These are phyloP conservation scores for Sordaria brevicollis DNA, from an alignment of 495 filamentous ascomycete species.

Conservation along the genomic window DNA sequence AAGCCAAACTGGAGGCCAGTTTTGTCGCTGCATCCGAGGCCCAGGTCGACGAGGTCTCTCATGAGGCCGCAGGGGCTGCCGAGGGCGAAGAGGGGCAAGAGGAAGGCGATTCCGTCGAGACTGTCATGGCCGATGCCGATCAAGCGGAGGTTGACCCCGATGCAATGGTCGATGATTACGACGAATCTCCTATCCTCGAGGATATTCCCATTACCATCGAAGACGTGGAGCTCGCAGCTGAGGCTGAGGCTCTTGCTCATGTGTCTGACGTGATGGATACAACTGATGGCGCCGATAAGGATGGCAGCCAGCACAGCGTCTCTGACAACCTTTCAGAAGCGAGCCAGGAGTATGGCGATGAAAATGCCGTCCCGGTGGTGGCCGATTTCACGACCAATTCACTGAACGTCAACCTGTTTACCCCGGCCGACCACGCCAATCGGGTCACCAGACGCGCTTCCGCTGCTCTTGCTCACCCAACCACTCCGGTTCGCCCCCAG, in stretches of 20 bases:
- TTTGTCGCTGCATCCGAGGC: not conserved
- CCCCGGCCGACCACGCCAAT: not conserved
- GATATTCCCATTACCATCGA: constrained; percentile 31
- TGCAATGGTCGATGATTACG: constrained; percentile 2
- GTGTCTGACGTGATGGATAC: not conserved
- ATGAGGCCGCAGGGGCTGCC: constrained; percentile 20
- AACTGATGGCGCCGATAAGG: not conserved
- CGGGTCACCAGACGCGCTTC: not conserved
- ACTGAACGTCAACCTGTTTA: not conserved
- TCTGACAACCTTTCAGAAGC: constrained; percentile 43
- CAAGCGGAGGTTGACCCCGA: not conserved
- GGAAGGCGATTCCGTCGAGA: not conserved
- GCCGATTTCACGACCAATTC: not conserved
- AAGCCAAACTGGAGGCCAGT: not conserved
- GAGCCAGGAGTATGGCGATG: constrained; percentile 54
- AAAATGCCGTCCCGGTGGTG: constrained; percentile 41
- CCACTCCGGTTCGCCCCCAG: constrained; percentile 24
- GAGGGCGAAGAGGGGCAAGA: constrained; percentile 23
- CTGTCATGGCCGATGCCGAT: not conserved
- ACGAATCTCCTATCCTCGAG: constrained; percentile 23
- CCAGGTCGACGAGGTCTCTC: constrained; percentile 32
- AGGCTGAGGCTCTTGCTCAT: constrained; percentile 27
- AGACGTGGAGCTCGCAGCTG: constrained; percentile 35
- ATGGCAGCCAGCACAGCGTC: constrained; percentile 3
- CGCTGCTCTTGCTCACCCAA: constrained; percentile 4